Evolutionary conservation across 352 stramenopile species (phyloP), one percentile per base, ranked within the genome.

Genomic region (Blastocystis sp.): DNA sequence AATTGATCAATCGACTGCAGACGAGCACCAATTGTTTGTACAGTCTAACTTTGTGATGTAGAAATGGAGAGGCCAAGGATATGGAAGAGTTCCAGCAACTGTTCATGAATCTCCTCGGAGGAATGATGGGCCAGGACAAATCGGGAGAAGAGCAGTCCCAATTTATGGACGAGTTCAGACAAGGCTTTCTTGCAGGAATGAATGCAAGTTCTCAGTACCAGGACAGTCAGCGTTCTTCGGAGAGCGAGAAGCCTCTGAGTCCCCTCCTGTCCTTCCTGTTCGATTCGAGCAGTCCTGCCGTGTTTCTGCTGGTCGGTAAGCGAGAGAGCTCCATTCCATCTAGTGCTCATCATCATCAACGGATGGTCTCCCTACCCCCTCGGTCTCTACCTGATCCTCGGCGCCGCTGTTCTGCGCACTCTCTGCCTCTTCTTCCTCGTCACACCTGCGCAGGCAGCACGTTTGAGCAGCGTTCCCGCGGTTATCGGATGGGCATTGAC

Each of bases 81-180:
- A 26, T n/a, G n/a, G 70, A 81, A 7, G 70, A 81, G 8, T 81
- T 81, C 45, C 70, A 81, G 24, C 45, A 64, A 41, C 16, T 81
- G 20, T 53, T 81, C 13, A 41, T 81, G n/a, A 34, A 34, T 41
- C 34, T 81, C 7, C n/a, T 81, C 0, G 45, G 37, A 26, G 13
- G 16, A 8, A 5, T 81, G 18, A 81, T 81, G 70, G 50, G 50
- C 9, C 20, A 50, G 18, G 70, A 26, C 37, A 53, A 20, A 1
- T 34, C 20, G 24, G 45, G 34, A 37, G 55, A 41, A 47, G 18
- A 73, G 16, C 45, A 41, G 18, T 45, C 39, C 26, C 45, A 50
- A 62, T 81, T 81, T 43, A 64, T 45, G 43, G 13, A 37, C 7
- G 45, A 81, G 11, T 81, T 81, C 45, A 62, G 55, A 24, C 20